phyloP scores from a whole-genome alignment of 768 basidiomycete genomes.

The Serendipita sp. region DNA sequence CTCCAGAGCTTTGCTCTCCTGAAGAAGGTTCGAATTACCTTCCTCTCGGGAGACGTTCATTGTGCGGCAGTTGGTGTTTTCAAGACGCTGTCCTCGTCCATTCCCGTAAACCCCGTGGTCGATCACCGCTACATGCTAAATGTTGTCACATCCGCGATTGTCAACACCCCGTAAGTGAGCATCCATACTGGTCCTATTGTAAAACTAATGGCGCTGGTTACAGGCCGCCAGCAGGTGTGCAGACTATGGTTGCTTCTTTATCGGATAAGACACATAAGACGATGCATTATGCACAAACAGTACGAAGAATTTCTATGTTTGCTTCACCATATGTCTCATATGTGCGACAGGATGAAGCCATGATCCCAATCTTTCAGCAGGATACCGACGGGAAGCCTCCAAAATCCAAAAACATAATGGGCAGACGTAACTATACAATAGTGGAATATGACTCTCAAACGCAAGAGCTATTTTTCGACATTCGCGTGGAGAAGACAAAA shows the following conservation, averaged over 20 bases:
- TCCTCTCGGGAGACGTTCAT: slow-evolving; percentile 88
- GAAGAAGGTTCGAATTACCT: slow-evolving; percentile 57
- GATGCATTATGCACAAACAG: slow-evolving; percentile 63
- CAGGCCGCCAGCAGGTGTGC: slow-evolving; percentile 51
- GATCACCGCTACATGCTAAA: slow-evolving; percentile 90
- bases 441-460: slow-evolving; percentile 39
- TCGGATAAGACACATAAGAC: slow-evolving; percentile 66
- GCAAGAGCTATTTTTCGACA: slow-evolving; percentile 61
- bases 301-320: slow-evolving; percentile 60
- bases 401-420: slow-evolving; percentile 74
- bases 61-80: slow-evolving; percentile 70
- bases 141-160: slow-evolving; percentile 72
- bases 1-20: slow-evolving; percentile 53
- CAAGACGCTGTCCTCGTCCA: slow-evolving; percentile 42
- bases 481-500: slow-evolving; percentile 73
- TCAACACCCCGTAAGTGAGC: slow-evolving; percentile 72
- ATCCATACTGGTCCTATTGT: neutral
- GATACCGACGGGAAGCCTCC: slow-evolving; percentile 64
- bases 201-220: neutral
- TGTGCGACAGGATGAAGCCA: neutral
- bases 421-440: slow-evolving; percentile 72
- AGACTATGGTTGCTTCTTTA: slow-evolving; percentile 64
- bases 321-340: neutral
- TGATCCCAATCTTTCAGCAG: slow-evolving; percentile 49
- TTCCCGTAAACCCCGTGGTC: slow-evolving; percentile 25